Evolutionary conservation across 2,329 filamentous ascomycete genomes (phyloP).

Genomic region (Epichloe brachyelytri): DNA sequence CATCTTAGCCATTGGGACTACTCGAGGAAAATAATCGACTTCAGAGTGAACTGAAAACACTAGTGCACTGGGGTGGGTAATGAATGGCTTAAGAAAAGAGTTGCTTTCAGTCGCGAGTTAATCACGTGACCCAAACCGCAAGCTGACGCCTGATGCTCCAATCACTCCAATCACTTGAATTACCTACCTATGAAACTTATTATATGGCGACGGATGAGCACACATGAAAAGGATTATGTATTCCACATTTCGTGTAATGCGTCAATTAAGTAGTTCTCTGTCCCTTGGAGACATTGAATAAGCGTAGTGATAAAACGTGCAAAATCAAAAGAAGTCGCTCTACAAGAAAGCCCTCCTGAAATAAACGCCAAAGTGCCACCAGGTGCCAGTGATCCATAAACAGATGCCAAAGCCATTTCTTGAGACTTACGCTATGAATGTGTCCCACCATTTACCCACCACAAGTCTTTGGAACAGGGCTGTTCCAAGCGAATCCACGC

Average conservation of each 20-base stretch:
- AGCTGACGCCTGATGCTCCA: no score
- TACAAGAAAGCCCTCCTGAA: conserved; percentile 11
- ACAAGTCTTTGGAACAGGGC: conserved; percentile 4
- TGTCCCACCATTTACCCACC: conserved; percentile 16
- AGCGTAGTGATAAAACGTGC: not conserved
- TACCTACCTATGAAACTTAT: no score
- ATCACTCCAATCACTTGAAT: no score
- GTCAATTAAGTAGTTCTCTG: not conserved
- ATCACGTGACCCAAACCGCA: no score
- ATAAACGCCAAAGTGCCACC: conserved; percentile 17
- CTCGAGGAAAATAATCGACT: not conserved
- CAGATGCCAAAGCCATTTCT: conserved; percentile 17
- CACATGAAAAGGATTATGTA: no score
- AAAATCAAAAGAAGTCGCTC: conserved; percentile 6
- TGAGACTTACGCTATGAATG: conserved; percentile 13
- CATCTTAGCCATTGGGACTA: conserved; percentile 27
- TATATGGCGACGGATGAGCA: no score
- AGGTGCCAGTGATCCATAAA: conserved; percentile 18
- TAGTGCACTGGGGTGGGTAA: not conserved
- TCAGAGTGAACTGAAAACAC: not conserved
- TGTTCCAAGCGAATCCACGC: not conserved
- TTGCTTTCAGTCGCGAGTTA: no score
- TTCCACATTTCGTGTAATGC: not conserved
- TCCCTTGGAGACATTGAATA: not conserved
- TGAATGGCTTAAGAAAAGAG: no score